A percentile compares a stretch with the other conserved stretches of the same genome.
These are phyloP conservation scores for Sclerotinia borealis DNA, from an alignment of 2,329 filamentous ascomycete genomes.

Conservation along the genomic window DNA sequence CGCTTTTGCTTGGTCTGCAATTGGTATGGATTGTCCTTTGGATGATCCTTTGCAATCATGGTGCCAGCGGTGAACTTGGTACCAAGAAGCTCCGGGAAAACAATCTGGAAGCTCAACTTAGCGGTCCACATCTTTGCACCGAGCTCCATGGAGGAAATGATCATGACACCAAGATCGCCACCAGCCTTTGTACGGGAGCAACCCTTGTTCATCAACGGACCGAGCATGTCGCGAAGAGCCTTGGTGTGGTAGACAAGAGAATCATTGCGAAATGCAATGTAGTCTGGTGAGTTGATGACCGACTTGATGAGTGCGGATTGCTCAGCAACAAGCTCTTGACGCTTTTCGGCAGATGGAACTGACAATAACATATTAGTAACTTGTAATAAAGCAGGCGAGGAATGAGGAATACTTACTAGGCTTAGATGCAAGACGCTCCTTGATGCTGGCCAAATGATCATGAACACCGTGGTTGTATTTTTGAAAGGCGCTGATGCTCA, in stretches of 20 bases:
- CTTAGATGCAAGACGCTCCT: slow-evolving; percentile 13
- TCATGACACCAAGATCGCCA: slow-evolving; percentile 34
- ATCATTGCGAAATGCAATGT: slow-evolving; percentile 23
- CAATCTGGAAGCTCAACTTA: slow-evolving; percentile 38
- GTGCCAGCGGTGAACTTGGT: slow-evolving; percentile 43
- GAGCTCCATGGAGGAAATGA: slow-evolving; percentile 24
- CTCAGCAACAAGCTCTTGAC: slow-evolving; percentile 35
- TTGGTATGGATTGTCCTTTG: slow-evolving; percentile 36
- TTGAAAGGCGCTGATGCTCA: slow-evolving; percentile 33
- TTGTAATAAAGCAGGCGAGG: slow-evolving; percentile 6
- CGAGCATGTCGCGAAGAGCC: slow-evolving; percentile 39
- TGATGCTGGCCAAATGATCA: slow-evolving; percentile 21
- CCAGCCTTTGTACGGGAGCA: slow-evolving; percentile 35
- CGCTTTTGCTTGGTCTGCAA: slow-evolving; percentile 47
- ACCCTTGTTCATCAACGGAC: slow-evolving; percentile 37
- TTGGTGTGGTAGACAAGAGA: slow-evolving; percentile 23
- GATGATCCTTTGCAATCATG: slow-evolving; percentile 41
- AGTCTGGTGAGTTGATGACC: slow-evolving; percentile 35
- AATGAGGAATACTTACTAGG: slow-evolving; percentile 27
- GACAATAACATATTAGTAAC: neutral
- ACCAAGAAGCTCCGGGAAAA: slow-evolving; percentile 44
- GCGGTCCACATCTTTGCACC: slow-evolving; percentile 43
- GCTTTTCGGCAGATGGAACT: slow-evolving; percentile 22
- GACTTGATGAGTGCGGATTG: slow-evolving; percentile 34
- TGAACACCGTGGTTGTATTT: slow-evolving; percentile 29